Percentiles rank a stretch among this genome's conserved stretches.
These are phyloP conservation scores for Huntiella savannae DNA, from an alignment of 2,329 filamentous ascomycete genomes.

Conservation along the genomic window DNA sequence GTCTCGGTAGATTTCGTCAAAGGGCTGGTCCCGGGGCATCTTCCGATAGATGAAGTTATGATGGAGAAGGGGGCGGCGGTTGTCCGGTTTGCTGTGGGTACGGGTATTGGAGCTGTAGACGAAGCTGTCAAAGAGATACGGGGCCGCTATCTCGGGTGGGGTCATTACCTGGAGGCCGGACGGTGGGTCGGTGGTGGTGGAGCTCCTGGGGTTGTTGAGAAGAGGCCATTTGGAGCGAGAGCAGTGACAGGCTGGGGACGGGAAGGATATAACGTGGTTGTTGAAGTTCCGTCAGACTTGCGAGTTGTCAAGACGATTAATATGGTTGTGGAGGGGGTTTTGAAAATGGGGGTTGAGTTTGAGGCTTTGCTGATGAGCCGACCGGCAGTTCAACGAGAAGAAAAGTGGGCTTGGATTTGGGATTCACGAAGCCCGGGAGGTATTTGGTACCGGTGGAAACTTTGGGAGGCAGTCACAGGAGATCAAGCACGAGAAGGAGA, in stretches of 20 bases:
- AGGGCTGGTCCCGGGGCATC: conserved; percentile 34
- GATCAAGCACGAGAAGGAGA: conserved; percentile 16
- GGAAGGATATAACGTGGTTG: conserved; percentile 44
- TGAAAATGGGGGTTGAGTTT: conserved; percentile 68
- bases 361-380: conserved; percentile 83
- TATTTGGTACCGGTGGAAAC: conserved; percentile 79
- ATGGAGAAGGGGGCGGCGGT: conserved; percentile 56
- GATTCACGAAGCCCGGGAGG: conserved; percentile 61
- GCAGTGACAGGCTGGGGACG: conserved; percentile 20
- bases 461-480: conserved; percentile 69
- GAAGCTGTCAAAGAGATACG: conserved; percentile 57
- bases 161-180: conserved; percentile 44
- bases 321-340: conserved; percentile 61
- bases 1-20: conserved; percentile 41
- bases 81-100: conserved; percentile 62
- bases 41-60: conserved; percentile 55
- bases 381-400: conserved; percentile 63
- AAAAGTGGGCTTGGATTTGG: conserved; percentile 91
- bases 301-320: conserved; percentile 70
- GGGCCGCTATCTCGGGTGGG: conserved; percentile 69
- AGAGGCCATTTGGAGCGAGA: conserved; percentile 9
- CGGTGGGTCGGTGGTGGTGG: conserved; percentile 62
- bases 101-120: conserved; percentile 68
- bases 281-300: conserved; percentile 59
- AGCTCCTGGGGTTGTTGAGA: conserved; percentile 27